Base-by-base conservation (phyloP, 2,329 filamentous ascomycete species). In the Cytospora chrysosperma region DNA sequence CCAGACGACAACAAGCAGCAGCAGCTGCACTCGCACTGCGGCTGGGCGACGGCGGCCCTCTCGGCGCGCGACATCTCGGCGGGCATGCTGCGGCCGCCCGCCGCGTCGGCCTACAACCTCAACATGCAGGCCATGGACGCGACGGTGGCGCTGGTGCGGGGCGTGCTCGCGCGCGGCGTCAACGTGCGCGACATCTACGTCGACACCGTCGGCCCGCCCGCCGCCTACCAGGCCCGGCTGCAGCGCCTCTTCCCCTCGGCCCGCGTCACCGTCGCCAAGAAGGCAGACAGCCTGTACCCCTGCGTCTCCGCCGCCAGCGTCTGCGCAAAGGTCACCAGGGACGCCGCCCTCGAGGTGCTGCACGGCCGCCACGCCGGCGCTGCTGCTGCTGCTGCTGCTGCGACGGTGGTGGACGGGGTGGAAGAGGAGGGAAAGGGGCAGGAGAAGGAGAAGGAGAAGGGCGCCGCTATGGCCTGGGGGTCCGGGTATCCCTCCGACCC, bases 121-220 rank as follows among this genome's bases (percentile, higher is more conserved):
- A 99, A 99, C 74, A 92, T 93, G 5, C 95, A 99, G 76, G 94
- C 94, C 21, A 90, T 95, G 86, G 93, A 97, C 75, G 91, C 94
- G 4, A 98, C 94, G 0, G 86, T 96, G 27, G 85, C 85, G 47
- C 81, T 99, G 59, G 94, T 98, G 71, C 82, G 86, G 61, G 88
- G 87, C 40, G 90, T 97, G 4, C 83, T 95, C 40, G 87, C 86
- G 10, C 82, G 83, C 24, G 91, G 92, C 40, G 90, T 98, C 67
- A 93, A 96, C 74, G 81, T 98, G 5, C 85, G 82, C 63, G 92
- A 97, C 75, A 91, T 99, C 58, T 99, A 93, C 75, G 93, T 99
- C 73, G 94, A 99, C 77, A 98, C 94, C 2, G 90, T 98, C 72
- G 94, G 94, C 37, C 89, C 84, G 62, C 93, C 94, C 1, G 87